Percentiles rank a stretch among this genome's conserved stretches.
phyloP scores from a whole-genome alignment of 306 rosid genomes.

The Rosa chinensis region DNA sequence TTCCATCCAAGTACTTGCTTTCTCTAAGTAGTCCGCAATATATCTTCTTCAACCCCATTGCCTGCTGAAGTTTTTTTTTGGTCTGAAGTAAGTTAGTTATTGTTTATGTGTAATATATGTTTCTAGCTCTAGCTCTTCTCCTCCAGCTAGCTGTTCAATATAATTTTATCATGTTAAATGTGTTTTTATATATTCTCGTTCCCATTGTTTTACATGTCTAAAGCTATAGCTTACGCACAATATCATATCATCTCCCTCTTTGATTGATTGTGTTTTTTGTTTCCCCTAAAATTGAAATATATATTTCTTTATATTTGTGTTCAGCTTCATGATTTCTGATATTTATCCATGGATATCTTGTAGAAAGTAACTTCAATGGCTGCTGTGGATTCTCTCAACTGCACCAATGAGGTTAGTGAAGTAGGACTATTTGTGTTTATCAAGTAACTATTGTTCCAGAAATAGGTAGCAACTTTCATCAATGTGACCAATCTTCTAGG shows the following conservation, averaged over 20 bases:
- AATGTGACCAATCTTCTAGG: neutral
- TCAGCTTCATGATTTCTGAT: neutral
- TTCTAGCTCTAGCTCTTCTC: neutral
- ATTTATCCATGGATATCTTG: neutral
- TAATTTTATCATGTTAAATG: too few relatives aligned
- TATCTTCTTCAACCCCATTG: neutral
- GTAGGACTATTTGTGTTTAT: neutral
- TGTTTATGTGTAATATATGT: neutral
- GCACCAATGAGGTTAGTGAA: conserved; percentile 27
- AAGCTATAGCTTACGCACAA: too few relatives aligned
- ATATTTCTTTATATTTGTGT: too few relatives aligned
- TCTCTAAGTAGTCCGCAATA: neutral
- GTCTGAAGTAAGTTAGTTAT: neutral
- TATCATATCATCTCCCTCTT: too few relatives aligned
- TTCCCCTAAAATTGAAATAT: too few relatives aligned
- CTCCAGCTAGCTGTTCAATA: neutral
- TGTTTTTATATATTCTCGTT: too few relatives aligned
- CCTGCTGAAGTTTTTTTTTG: neutral
- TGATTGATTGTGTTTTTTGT: too few relatives aligned
- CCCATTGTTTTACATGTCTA: too few relatives aligned
- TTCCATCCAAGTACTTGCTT: neutral
- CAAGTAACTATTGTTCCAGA: conserved; percentile 4
- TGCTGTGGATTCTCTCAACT: conserved; percentile 8
- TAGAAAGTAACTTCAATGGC: conserved; percentile 38
- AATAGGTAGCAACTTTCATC: neutral